phyloP scores from a whole-genome alignment of 2,329 filamentous ascomycete genomes.

The Colletotrichum sp. region DNA sequence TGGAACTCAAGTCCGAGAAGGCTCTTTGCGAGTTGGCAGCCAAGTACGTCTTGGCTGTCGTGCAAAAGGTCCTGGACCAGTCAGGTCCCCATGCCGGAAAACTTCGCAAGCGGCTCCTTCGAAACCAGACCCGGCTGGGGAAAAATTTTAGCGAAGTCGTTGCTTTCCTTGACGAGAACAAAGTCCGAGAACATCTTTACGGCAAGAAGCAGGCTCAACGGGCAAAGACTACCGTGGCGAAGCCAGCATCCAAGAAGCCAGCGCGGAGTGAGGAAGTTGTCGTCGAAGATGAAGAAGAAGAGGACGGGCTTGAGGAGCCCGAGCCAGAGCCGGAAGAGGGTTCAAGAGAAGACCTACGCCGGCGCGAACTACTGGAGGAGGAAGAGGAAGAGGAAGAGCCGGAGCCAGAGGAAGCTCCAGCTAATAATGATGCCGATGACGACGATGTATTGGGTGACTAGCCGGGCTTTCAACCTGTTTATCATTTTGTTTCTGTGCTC shows the following conservation, averaged over 20 bases:
- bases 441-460: constrained; percentile 48
- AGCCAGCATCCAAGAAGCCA: constrained; percentile 46
- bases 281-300: constrained; percentile 44
- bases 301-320: constrained; percentile 45
- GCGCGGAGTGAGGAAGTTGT: constrained; percentile 51
- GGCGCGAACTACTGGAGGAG: constrained; percentile 59
- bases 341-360: constrained; percentile 61
- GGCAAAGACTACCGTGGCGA: constrained; percentile 41
- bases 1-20: constrained; percentile 80
- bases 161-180: constrained; percentile 76
- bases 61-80: constrained; percentile 76
- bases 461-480: neutral
- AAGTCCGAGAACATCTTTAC: constrained; percentile 51
- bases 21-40: constrained; percentile 84
- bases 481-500: constrained; percentile 1
- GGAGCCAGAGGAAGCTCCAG: constrained; percentile 29
- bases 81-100: constrained; percentile 64
- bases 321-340: constrained; percentile 64
- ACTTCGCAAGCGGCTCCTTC: constrained; percentile 73
- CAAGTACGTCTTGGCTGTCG: constrained; percentile 82
- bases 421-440: constrained; percentile 22
- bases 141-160: constrained; percentile 86
- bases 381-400: constrained; percentile 53
- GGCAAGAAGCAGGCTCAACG: constrained; percentile 31
- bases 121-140: constrained; percentile 83